phyloP scores from a whole-genome alignment of 768 basidiomycete genomes.

The Amanita phalloides region DNA sequence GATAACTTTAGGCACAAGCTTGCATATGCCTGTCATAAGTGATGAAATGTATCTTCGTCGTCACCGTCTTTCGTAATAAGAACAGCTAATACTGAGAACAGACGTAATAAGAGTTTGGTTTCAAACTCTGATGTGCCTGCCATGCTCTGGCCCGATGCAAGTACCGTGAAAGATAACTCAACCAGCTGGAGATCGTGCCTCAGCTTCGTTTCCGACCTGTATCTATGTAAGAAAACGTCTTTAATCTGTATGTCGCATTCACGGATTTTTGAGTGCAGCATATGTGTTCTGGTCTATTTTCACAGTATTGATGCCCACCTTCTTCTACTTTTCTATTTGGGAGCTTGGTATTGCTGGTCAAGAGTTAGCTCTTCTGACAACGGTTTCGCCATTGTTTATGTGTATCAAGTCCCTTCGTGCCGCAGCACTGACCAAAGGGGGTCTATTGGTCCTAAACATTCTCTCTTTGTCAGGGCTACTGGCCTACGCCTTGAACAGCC shows the following conservation, averaged over 20 bases:
- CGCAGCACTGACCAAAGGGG: slow-evolving; percentile 36
- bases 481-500: slow-evolving; percentile 40
- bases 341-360: slow-evolving; percentile 76
- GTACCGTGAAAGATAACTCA: neutral
- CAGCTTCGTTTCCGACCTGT: slow-evolving; percentile 30
- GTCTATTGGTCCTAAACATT: slow-evolving; percentile 36
- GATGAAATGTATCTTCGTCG: slow-evolving; percentile 35
- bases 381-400: slow-evolving; percentile 60
- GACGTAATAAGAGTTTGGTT: neutral
- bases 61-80: slow-evolving; percentile 28
- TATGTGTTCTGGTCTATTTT: slow-evolving; percentile 79
- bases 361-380: slow-evolving; percentile 63
- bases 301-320: slow-evolving; percentile 64
- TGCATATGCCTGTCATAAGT: slow-evolving; percentile 9
- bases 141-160: neutral
- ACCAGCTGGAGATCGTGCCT: neutral
- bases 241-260: slow-evolving; percentile 2
- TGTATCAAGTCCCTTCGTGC: slow-evolving; percentile 30
- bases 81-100: slow-evolving; percentile 5
- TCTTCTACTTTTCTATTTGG: slow-evolving; percentile 94
- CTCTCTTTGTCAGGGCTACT: slow-evolving; percentile 42
- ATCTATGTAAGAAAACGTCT: slow-evolving; percentile 42
- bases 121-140: neutral
- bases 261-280: slow-evolving; percentile 29
- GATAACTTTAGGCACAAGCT: slow-evolving; percentile 10